Conservation (phyloP, 495 filamentous ascomycete species). For the Penicillium dipodomyicola region DNA sequence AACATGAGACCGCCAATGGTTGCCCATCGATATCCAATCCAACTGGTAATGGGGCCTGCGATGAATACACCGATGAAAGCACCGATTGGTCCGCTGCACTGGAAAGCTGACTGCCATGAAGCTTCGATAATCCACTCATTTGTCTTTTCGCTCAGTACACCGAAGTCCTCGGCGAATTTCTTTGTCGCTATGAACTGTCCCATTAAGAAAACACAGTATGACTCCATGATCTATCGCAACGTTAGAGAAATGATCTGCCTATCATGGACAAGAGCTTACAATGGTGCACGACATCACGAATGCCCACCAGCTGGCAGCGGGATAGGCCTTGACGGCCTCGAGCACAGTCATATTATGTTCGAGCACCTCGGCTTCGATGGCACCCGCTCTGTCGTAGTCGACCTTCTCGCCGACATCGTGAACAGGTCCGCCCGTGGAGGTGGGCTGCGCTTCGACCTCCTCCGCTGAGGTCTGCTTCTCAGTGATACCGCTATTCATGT, state of each 20-base stretch:
- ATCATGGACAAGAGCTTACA: constrained; percentile 38
- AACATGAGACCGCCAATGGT: constrained; percentile 42
- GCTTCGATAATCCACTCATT: constrained; percentile 30
- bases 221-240: constrained; percentile 45
- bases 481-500: constrained; percentile 40
- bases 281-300: constrained; percentile 54
- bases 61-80: constrained; percentile 45
- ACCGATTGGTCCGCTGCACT: constrained; percentile 41
- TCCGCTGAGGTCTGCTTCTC: constrained; percentile 39
- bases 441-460: constrained; percentile 41
- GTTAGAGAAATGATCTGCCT: constrained; percentile 29
- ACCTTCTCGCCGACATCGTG: constrained; percentile 46
- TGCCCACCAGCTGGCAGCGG: constrained; percentile 49
- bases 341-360: constrained; percentile 50
- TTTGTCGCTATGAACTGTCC: constrained; percentile 44
- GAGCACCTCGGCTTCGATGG: constrained; percentile 44
- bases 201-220: constrained; percentile 46
- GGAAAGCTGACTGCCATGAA: constrained; percentile 47
- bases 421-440: constrained; percentile 32
- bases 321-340: constrained; percentile 48
- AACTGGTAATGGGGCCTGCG: constrained; percentile 45
- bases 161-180: constrained; percentile 35
- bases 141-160: constrained; percentile 23
- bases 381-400: constrained; percentile 45
- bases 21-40: constrained; percentile 49